Evolutionary conservation across 2,329 filamentous ascomycete genomes (phyloP).

Genomic region (Thermothelomyces thermophilus): DNA sequence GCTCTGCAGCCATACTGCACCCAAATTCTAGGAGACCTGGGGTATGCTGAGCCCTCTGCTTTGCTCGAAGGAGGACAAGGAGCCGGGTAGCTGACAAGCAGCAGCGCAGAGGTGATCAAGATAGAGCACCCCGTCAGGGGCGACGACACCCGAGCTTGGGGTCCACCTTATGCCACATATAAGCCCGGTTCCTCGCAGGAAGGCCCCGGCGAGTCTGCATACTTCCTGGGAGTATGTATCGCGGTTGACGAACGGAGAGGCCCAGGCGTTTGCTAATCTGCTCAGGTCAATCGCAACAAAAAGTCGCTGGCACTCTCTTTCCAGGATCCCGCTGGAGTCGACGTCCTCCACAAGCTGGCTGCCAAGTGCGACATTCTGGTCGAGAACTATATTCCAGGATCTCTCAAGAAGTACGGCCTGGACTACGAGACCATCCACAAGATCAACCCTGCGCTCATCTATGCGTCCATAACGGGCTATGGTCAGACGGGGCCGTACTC

Average conservation of each 20-base stretch:
- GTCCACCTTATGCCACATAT: constrained; percentile 85
- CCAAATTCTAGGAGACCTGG: constrained; percentile 91
- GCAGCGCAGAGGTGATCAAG: constrained; percentile 91
- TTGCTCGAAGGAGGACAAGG: background rate
- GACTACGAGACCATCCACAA: constrained; percentile 75
- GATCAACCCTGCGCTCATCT: constrained; percentile 83
- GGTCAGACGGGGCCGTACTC: constrained; percentile 91
- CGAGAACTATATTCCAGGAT: constrained; percentile 91
- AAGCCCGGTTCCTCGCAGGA: constrained; percentile 49
- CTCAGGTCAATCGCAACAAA: constrained; percentile 90
- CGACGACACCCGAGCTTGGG: constrained; percentile 95
- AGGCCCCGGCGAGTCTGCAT: constrained; percentile 86
- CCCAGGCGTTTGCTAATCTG: background rate
- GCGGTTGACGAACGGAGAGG: background rate
- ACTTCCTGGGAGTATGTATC: constrained; percentile 71
- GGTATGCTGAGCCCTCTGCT: constrained; percentile 53
- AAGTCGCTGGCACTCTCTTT: constrained; percentile 91
- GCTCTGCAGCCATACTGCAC: constrained; percentile 79
- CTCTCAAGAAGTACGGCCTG: constrained; percentile 82
- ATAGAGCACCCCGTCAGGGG: constrained; percentile 87
- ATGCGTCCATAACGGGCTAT: constrained; percentile 94
- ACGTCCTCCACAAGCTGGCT: constrained; percentile 78
- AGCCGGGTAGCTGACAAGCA: constrained; percentile 26
- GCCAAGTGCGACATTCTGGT: constrained; percentile 87
- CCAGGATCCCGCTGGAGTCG: constrained; percentile 72